Conservation (phyloP, 352 stramenopile genomes). For the Phytophthora brassicae region DNA sequence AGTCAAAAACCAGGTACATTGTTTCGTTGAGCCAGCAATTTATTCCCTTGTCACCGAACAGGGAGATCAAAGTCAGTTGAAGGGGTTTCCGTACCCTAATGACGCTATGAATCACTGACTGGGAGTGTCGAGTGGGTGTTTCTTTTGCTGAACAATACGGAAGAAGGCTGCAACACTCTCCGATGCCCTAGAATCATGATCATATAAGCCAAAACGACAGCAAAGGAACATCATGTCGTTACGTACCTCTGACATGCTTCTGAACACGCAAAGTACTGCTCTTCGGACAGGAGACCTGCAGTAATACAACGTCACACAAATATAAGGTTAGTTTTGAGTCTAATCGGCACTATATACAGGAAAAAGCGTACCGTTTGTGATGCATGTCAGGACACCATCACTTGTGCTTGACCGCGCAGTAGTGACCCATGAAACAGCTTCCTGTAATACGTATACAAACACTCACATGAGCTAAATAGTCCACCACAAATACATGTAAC, state of each 20-base stretch:
- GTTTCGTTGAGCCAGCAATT: not conserved
- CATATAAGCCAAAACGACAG: not conserved
- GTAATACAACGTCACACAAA: not conserved
- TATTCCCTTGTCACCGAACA: not conserved
- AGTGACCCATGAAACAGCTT: slow-evolving; percentile 62
- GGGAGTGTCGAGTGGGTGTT: slow-evolving; percentile 40
- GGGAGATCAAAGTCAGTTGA: slow-evolving; percentile 1
- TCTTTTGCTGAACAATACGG: slow-evolving; percentile 79
- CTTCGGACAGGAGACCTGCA: slow-evolving; percentile 67
- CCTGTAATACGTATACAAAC: slow-evolving; percentile 26
- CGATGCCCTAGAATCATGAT: slow-evolving; percentile 40
- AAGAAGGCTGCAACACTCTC: slow-evolving; percentile 78
- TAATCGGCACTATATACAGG: not conserved
- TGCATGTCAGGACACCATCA: slow-evolving; percentile 73
- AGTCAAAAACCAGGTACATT: slow-evolving; percentile 9
- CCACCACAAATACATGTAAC: not conserved
- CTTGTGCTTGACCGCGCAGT: slow-evolving; percentile 65
- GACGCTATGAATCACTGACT: slow-evolving; percentile 20
- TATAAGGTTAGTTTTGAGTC: not conserved
- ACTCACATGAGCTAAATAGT: not conserved
- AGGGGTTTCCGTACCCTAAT: not conserved
- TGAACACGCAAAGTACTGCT: slow-evolving; percentile 83
- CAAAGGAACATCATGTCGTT: not conserved
- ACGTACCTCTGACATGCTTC: slow-evolving; percentile 74
- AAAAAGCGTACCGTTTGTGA: slow-evolving; percentile 62